These are phyloP conservation scores for Gossypium gossypioides DNA, from an alignment of 441 rosid species.

Conservation along the genomic window DNA sequence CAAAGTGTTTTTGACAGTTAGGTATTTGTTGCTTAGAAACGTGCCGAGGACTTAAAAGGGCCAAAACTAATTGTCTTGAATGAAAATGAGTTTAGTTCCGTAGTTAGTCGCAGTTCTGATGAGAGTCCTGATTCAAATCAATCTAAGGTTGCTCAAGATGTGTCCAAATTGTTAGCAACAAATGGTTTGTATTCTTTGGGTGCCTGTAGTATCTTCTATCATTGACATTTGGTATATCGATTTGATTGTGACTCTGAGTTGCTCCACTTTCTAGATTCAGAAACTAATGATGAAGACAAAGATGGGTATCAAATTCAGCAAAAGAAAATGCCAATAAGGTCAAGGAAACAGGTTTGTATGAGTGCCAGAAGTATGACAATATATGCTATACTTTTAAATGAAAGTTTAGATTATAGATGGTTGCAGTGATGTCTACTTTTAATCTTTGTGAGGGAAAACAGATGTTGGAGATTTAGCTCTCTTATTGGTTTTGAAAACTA, in stretches of 20 bases:
- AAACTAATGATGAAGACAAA: conserved; percentile 27
- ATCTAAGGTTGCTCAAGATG: conserved; percentile 22
- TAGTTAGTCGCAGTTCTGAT: conserved; percentile 23
- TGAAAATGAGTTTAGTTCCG: conserved; percentile 37
- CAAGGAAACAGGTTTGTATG: conserved; percentile 37
- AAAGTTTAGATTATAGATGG: background rate
- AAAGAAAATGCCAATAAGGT: conserved; percentile 13
- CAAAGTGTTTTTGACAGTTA: background rate
- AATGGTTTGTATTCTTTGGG: conserved; percentile 33
- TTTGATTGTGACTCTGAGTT: conserved; percentile 11
- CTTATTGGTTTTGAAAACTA: background rate
- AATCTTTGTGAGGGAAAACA: background rate
- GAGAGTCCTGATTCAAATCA: conserved; percentile 20
- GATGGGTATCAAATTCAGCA: conserved; percentile 27
- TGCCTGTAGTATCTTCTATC: background rate
- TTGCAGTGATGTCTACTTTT: background rate
- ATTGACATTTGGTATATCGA: conserved; percentile 1
- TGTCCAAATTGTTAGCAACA: conserved; percentile 17
- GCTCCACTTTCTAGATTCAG: conserved; percentile 30
- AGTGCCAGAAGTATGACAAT: background rate
- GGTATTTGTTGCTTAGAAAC: conserved; percentile 38
- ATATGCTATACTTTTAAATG: background rate
- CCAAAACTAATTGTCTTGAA: conserved; percentile 54
- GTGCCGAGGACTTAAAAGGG: conserved; percentile 48
- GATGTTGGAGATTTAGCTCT: background rate